A percentile compares a stretch with the other conserved stretches of the same genome.
These are phyloP conservation scores for Xylariomycetidae sp. DNA, from an alignment of 2,329 filamentous ascomycete species.

Conservation along the genomic window DNA sequence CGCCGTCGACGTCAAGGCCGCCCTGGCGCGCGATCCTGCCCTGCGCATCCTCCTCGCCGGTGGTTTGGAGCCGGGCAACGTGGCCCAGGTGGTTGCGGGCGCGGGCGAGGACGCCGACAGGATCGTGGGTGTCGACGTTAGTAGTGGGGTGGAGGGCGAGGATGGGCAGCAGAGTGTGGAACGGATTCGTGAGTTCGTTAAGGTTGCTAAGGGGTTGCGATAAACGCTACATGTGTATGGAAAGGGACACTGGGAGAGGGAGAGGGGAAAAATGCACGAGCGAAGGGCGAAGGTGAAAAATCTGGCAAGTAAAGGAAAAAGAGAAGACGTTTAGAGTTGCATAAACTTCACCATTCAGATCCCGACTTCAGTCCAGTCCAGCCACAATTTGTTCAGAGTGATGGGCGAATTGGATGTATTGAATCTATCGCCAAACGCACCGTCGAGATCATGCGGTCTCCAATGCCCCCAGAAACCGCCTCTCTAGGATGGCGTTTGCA, in stretches of 20 bases:
- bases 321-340: too few species aligned
- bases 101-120: slow-evolving; percentile 52
- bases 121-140: slow-evolving; percentile 83
- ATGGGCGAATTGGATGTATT: too few species aligned
- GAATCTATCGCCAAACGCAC: too few species aligned
- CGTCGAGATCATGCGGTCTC: too few species aligned
- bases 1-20: slow-evolving; percentile 58
- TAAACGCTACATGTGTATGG: too few species aligned
- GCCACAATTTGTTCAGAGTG: too few species aligned
- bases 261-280: neutral
- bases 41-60: slow-evolving; percentile 78
- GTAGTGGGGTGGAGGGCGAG: slow-evolving; percentile 83
- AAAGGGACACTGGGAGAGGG: neutral
- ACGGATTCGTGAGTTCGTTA: slow-evolving; percentile 77
- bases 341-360: too few species aligned
- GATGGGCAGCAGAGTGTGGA: slow-evolving; percentile 72
- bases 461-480: too few species aligned
- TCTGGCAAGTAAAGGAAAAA: too few species aligned
- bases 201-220: slow-evolving; percentile 59
- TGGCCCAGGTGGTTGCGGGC: slow-evolving; percentile 60
- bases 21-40: slow-evolving; percentile 62
- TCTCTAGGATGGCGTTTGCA: too few species aligned
- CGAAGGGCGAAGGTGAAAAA: neutral
- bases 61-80: slow-evolving; percentile 75
- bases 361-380: too few species aligned